Conservation (phyloP, 1,284 basidiomycete species). For the Ustilago lituana region DNA sequence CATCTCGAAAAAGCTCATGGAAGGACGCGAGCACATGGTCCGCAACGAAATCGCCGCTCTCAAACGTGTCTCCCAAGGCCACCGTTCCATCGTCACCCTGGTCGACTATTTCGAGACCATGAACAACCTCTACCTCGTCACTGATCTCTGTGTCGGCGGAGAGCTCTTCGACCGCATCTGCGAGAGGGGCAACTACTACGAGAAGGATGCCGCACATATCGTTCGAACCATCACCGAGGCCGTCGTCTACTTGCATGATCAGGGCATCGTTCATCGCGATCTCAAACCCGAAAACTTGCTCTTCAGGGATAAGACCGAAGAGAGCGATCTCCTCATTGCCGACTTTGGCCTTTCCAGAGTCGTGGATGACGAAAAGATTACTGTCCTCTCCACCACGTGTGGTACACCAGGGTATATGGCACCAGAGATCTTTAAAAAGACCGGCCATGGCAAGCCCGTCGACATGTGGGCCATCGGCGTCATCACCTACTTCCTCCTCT, state of each 20-base stretch:
- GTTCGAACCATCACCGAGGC: constrained; percentile 86
- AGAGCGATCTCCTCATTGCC: constrained; percentile 94
- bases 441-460: constrained; percentile 91
- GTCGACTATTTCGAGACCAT: constrained; percentile 98
- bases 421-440: constrained; percentile 94
- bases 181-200: constrained; percentile 95
- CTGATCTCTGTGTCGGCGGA: constrained; percentile 96
- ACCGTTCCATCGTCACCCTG: constrained; percentile 76
- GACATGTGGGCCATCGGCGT: constrained; percentile 75
- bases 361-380: constrained; percentile 89
- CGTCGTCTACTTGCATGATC: constrained; percentile 89
- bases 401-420: constrained; percentile 96
- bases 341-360: constrained; percentile 90
- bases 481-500: constrained; percentile 66
- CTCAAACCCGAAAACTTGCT: constrained; percentile 97
- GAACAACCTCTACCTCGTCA: constrained; percentile 85
- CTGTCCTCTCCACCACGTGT: constrained; percentile 90
- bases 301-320: constrained; percentile 87
- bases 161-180: constrained; percentile 99
- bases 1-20: constrained; percentile 94
- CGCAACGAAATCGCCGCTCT: constrained; percentile 96
- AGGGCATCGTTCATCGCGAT: constrained; percentile 96
- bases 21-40: constrained; percentile 73
- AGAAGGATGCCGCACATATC: constrained; percentile 91
- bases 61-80: constrained; percentile 90